These are phyloP conservation scores for Yamadazyma triangularis DNA, from an alignment of 1,139 yeast genomes.

Conservation along the genomic window DNA sequence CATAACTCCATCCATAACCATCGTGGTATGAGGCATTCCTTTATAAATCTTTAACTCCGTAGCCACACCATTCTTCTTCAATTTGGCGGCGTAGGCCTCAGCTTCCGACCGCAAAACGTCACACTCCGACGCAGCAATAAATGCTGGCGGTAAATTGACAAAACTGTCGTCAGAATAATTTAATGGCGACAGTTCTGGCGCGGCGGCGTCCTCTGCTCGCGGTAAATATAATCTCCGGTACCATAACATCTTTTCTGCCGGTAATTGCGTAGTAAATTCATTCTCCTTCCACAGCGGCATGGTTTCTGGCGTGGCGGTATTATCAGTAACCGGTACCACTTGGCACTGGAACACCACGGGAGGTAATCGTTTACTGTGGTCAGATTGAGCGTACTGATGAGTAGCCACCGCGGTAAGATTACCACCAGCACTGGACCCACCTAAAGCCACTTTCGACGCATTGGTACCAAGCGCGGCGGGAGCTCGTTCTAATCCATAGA, in stretches of 20 bases:
- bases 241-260: conserved; percentile 49
- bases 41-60: conserved; percentile 30
- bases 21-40: conserved; percentile 46
- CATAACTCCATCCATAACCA: conserved; percentile 44
- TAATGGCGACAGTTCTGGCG: conserved; percentile 44
- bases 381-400: conserved; percentile 32
- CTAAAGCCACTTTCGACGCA: conserved; percentile 32
- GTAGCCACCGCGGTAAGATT: conserved; percentile 39
- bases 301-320: conserved; percentile 37
- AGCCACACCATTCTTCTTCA: conserved; percentile 33
- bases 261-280: conserved; percentile 41
- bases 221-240: conserved; percentile 43
- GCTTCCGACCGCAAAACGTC: conserved; percentile 46
- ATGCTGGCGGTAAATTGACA: conserved; percentile 36
- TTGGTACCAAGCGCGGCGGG: conserved; percentile 23
- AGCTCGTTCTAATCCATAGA: conserved; percentile 18
- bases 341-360: conserved; percentile 37
- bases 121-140: conserved; percentile 41
- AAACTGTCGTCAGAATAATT: conserved; percentile 39
- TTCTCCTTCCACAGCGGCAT: conserved; percentile 38
- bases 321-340: conserved; percentile 48
- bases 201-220: conserved; percentile 23
- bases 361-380: conserved; percentile 22
- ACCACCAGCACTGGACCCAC: conserved; percentile 50
- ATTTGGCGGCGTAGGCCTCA: conserved; percentile 37